Conservation (phyloP, 2,329 filamentous ascomycete species). For the Pseudogymnoascus sp. region DNA sequence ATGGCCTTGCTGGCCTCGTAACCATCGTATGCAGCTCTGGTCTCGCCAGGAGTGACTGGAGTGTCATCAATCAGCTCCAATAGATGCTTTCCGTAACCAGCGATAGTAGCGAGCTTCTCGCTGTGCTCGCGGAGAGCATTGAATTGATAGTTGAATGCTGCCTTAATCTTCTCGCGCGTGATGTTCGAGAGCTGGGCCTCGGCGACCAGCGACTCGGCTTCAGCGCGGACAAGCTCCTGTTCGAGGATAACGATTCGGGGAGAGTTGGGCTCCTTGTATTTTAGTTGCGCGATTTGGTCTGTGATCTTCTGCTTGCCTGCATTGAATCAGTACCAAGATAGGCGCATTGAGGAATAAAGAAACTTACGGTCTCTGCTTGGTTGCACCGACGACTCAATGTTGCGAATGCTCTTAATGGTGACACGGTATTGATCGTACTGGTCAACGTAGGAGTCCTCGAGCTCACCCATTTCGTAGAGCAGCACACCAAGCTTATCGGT, state of each 20-base stretch:
- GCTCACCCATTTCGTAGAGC: conserved; percentile 86
- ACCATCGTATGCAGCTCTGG: conserved; percentile 88
- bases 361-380: conserved; percentile 88
- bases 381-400: conserved; percentile 97
- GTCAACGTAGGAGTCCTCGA: conserved; percentile 96
- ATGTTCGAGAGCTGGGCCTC: conserved; percentile 99
- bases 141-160: conserved; percentile 96
- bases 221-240: conserved; percentile 95
- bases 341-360: not conserved
- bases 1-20: conserved; percentile 98
- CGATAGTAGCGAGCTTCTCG: conserved; percentile 97
- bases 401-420: conserved; percentile 98
- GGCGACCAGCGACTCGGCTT: conserved; percentile 96
- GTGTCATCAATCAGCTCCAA: conserved; percentile 94
- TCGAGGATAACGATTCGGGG: conserved; percentile 96
- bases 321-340: not conserved
- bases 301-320: conserved; percentile 97
- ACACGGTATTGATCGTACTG: conserved; percentile 99
- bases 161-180: conserved; percentile 98
- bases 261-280: conserved; percentile 99
- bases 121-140: conserved; percentile 95
- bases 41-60: conserved; percentile 94
- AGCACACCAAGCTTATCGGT: conserved; percentile 98
- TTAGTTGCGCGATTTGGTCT: conserved; percentile 95
- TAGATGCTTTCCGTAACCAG: conserved; percentile 96